Conservation (phyloP, 2,329 filamentous ascomycete species). For the Rhynchosporium graminicola region DNA sequence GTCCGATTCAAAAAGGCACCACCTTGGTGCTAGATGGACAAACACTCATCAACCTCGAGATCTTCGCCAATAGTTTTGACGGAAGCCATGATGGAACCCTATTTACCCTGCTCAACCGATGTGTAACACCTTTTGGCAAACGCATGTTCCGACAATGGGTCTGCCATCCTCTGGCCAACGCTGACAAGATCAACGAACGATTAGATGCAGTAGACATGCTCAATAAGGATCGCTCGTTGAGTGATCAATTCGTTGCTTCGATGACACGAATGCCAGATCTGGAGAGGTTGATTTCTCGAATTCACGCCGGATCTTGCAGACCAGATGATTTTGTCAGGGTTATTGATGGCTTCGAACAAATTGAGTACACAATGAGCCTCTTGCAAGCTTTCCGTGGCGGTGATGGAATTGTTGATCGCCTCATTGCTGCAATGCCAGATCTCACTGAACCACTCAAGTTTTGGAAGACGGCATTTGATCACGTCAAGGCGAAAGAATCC, state of each 20-base stretch:
- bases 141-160: slow-evolving; percentile 96
- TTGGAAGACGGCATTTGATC: slow-evolving; percentile 93
- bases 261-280: slow-evolving; percentile 91
- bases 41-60: slow-evolving; percentile 95
- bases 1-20: slow-evolving; percentile 84
- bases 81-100: slow-evolving; percentile 83
- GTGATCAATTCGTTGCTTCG: slow-evolving; percentile 85
- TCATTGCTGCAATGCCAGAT: slow-evolving; percentile 84
- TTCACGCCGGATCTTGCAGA: slow-evolving; percentile 89
- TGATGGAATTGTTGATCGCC: slow-evolving; percentile 79
- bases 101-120: slow-evolving; percentile 88
- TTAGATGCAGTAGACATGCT: slow-evolving; percentile 92
- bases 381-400: slow-evolving; percentile 73
- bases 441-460: slow-evolving; percentile 71
- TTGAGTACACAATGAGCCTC: slow-evolving; percentile 88
- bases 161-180: slow-evolving; percentile 89
- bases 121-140: slow-evolving; percentile 95
- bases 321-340: slow-evolving; percentile 92
- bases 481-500: slow-evolving; percentile 72
- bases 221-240: slow-evolving; percentile 77
- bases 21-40: slow-evolving; percentile 93
- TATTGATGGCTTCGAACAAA: slow-evolving; percentile 95
- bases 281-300: slow-evolving; percentile 88
- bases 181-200: slow-evolving; percentile 85
- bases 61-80: slow-evolving; percentile 92